These are phyloP conservation scores for Syncephalastrum contaminatum DNA, from an alignment of 371 early-diverging fungal genomes.

Conservation along the genomic window DNA sequence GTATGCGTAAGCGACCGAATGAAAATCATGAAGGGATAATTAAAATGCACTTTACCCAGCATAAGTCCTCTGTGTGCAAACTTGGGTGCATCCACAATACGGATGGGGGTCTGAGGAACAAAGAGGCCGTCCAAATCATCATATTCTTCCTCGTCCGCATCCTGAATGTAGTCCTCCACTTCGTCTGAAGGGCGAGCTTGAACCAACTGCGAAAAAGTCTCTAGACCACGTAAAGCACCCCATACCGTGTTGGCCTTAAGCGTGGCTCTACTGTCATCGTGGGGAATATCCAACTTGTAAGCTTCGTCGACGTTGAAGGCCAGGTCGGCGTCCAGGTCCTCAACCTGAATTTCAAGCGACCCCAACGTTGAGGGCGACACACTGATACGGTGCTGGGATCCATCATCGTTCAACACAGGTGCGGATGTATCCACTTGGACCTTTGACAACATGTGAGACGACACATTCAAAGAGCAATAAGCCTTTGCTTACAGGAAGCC, in stretches of 20 bases:
- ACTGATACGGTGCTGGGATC: conserved; percentile 5
- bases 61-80: conserved; percentile 75
- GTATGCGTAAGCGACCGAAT: no score
- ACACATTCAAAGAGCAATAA: neutral
- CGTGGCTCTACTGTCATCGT: conserved; percentile 31
- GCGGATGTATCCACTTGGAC: conserved; percentile 21
- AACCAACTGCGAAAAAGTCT: conserved; percentile 74
- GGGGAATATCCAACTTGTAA: conserved; percentile 57
- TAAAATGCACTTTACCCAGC: conserved; percentile 31
- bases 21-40: neutral
- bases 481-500: conserved; percentile 32
- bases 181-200: conserved; percentile 19
- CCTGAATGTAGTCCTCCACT: conserved; percentile 16
- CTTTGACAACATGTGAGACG: conserved; percentile 9
- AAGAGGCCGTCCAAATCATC: conserved; percentile 21
- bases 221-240: conserved; percentile 77
- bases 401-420: conserved; percentile 2
- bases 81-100: conserved; percentile 67
- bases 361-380: conserved; percentile 9
- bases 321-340: conserved; percentile 34
- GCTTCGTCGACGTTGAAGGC: conserved; percentile 61
- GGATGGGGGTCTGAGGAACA: conserved; percentile 59
- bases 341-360: conserved; percentile 31
- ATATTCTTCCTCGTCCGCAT: conserved; percentile 21
- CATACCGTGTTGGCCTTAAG: conserved; percentile 67